Evolutionary conservation across 331 rosid species (phyloP), one percentile per base, ranked within the genome.

Genomic region (Rhamnella rubrinervis): DNA sequence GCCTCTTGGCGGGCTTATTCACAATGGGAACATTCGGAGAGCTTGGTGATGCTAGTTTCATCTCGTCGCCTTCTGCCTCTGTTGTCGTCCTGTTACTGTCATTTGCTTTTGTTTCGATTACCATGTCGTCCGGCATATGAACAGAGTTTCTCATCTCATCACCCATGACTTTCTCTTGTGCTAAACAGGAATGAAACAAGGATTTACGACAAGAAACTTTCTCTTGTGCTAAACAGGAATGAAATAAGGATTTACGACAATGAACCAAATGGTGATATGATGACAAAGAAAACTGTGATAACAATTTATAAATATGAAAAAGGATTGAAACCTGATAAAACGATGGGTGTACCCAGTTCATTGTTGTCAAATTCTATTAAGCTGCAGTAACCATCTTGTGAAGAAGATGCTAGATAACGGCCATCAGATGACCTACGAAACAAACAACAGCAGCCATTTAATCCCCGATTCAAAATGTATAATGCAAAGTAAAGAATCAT

Each of bases 381-480:
- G 25, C 97, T 89, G 76, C 96, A 84, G 83, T 81, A 93, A 66
- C 96, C 95, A 81, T 91, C 98, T 87, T 91, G 98, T n/a, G 98
- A 93, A 23, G 98, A 91, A 78, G 85, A 47, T 55, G 95, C 98
- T 70, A 91, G 75, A 80, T 84, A 93, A 25, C 47, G 91, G 55
- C 88, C 97, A 74, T 93, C 91, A 11, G 88, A 75, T 70, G 97
- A 93, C 98, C 96, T 93, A 56, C 49, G 16, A 77, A 76, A 51
- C 78, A 72, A 79, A 72, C 21, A 52, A 58, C 4, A n/a, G 66
- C 21, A 67, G 46, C 62, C 61, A 75, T 79, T 82, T 58, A 63
- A 66, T 38, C 56, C 59, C 66, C 40, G 56, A 61, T 15, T 65
- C 62, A 63, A 26, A 53, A 31, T 46, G 47, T 37, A 35, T 15